Conservation (phyloP, 2,329 filamentous ascomycete species). For the Sclerotinia spermophila region DNA sequence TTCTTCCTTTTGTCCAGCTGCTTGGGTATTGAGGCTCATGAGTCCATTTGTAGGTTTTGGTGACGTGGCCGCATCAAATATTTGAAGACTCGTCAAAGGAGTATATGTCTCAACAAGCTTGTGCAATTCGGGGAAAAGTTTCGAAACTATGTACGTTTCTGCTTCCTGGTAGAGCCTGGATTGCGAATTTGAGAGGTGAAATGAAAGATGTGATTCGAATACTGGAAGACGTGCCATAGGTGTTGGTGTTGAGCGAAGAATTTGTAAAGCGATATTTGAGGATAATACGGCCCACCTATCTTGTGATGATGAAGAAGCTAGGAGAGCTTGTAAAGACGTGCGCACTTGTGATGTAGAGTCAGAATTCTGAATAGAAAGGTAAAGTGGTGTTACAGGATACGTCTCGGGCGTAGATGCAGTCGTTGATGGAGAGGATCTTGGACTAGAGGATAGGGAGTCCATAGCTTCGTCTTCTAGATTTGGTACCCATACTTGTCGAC, state of each 20-base stretch:
- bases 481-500: constrained; percentile 30
- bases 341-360: constrained; percentile 33
- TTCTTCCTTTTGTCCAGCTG: constrained; percentile 28
- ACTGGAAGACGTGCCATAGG: constrained; percentile 32
- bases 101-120: constrained; percentile 34
- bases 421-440: constrained; percentile 34
- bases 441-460: constrained; percentile 29
- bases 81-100: constrained; percentile 33
- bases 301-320: constrained; percentile 30
- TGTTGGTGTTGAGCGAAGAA: constrained; percentile 35
- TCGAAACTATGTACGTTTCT: constrained; percentile 30
- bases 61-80: constrained; percentile 36
- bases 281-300: constrained; percentile 34
- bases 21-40: not conserved
- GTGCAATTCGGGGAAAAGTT: constrained; percentile 34
- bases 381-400: constrained; percentile 31
- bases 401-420: constrained; percentile 32
- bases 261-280: constrained; percentile 35
- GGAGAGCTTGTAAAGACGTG: constrained; percentile 33
- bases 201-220: constrained; percentile 35
- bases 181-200: constrained; percentile 33
- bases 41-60: constrained; percentile 25
- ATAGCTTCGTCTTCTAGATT: constrained; percentile 28
- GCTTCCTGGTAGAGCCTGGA: constrained; percentile 34
- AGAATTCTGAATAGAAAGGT: constrained; percentile 27